Conservation (phyloP, 2,329 filamentous ascomycete genomes). For the Nothophaeocryptopus gaeumannii region DNA sequence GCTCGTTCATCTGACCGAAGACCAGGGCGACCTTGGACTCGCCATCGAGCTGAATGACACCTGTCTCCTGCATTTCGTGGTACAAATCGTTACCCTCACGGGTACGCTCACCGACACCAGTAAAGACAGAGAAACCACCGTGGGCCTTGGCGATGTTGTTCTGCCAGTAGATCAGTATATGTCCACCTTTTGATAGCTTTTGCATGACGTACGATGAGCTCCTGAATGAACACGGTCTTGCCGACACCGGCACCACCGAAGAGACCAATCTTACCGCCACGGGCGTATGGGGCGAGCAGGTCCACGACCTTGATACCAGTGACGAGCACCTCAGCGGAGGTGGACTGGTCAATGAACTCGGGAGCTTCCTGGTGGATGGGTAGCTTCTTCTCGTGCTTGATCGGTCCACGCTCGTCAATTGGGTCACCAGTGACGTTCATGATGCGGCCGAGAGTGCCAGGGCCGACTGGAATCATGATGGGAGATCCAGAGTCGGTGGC, state of each 20-base stretch:
- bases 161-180: slow-evolving; percentile 42
- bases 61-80: slow-evolving; percentile 99
- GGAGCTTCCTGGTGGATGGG: slow-evolving; percentile 96
- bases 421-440: slow-evolving; percentile 99
- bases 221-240: slow-evolving; percentile 99
- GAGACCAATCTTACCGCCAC: slow-evolving; percentile 99
- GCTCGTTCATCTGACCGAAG: slow-evolving; percentile 99
- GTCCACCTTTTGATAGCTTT: not conserved
- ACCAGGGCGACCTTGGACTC: slow-evolving; percentile 99
- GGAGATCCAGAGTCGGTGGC: slow-evolving; percentile 86
- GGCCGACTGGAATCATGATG: slow-evolving; percentile 94
- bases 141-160: slow-evolving; percentile 99
- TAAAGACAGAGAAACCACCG: slow-evolving; percentile 99
- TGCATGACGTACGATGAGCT: slow-evolving; percentile 72
- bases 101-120: slow-evolving; percentile 99
- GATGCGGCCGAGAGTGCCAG: slow-evolving; percentile 93
- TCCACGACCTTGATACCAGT: slow-evolving; percentile 99
- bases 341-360: slow-evolving; percentile 91
- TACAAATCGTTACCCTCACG: slow-evolving; percentile 99
- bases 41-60: slow-evolving; percentile 98
- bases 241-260: slow-evolving; percentile 99
- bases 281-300: slow-evolving; percentile 95
- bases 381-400: slow-evolving; percentile 83
- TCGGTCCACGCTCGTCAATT: slow-evolving; percentile 98
- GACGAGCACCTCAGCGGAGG: slow-evolving; percentile 90